Evolutionary conservation across 2,329 filamentous ascomycete genomes (phyloP).

Genomic region (Fusarium sp.): DNA sequence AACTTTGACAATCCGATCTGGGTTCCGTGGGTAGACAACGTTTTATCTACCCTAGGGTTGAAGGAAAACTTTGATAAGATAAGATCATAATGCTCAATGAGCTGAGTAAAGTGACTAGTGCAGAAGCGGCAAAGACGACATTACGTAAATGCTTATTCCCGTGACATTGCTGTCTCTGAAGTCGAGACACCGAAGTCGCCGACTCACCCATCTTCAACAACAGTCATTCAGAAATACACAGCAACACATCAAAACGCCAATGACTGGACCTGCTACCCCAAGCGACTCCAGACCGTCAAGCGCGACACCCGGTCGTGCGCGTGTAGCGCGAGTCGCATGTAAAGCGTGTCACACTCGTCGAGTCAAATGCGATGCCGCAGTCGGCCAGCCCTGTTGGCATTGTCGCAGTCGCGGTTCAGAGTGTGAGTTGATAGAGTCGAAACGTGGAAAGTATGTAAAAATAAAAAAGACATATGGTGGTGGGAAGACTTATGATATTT

Average conservation of each 20-base stretch:
- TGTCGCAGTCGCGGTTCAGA: conserved; percentile 28
- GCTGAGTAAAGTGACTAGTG: not conserved
- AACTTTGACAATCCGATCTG: too few species aligned
- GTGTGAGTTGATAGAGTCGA: conserved; percentile 38
- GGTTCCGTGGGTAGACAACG: too few species aligned
- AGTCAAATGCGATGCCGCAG: conserved; percentile 38
- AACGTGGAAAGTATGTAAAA: conserved; percentile 33
- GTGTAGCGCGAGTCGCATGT: conserved; percentile 36
- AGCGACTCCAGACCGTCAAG: not conserved
- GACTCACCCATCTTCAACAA: not conserved
- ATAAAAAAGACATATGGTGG: rapidly evolving
- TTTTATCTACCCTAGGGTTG: too few species aligned
- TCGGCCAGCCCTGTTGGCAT: conserved; percentile 38
- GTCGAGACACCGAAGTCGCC: conserved; percentile 25
- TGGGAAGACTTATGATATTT: rapidly evolving
- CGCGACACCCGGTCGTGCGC: not conserved
- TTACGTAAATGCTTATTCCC: conserved; percentile 23
- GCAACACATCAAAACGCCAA: not conserved
- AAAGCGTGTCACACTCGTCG: conserved; percentile 40
- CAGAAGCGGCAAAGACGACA: not conserved
- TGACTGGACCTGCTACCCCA: not conserved
- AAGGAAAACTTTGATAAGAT: too few species aligned
- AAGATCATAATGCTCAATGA: not conserved
- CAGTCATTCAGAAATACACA: conserved; percentile 6
- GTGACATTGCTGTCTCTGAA: too few species aligned